Evolutionary conservation across 352 stramenopile genomes (phyloP), one percentile per base, ranked within the genome.

Genomic region (Thalassiosira ordinaria): DNA sequence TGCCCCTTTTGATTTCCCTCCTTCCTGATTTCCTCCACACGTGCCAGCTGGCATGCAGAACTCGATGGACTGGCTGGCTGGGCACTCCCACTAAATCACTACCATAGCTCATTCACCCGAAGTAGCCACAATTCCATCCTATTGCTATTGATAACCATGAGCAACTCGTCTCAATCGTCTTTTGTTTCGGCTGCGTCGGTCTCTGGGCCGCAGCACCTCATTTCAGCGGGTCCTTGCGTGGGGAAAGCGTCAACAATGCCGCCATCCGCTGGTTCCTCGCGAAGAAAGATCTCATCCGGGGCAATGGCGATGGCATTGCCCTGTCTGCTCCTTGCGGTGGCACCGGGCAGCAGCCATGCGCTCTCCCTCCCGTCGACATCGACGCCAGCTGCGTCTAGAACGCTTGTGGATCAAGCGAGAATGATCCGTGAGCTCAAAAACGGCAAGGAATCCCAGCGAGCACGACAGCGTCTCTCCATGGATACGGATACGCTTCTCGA

Each of bases 381-480:
- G 33, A 41, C 33, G 33, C 5, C 33, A 41, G 33, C 14, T 9
- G 7, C 24, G 4, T 56, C 61, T 6, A 44, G 29, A 33, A 51
- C 61, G 27, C 35, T 74, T 16, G 37, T 64, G 14, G 35, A 63
- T 26, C 35, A 55, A 18, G 51, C 53, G 7, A 61, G 52, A 16
- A 74, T 57, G 65, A 65, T 70, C 24, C 44, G 61, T 7, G 44
- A 70, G 18, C 44, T 60, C 11, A 47, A 59, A 55, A 33, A 37
- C 33, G 16, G 26, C 33, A 27, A 1, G 55, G 55, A 31, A 14
- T 26, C 18, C 29, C 16, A 5, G 1, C 31, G n/a, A n/a, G n/a
- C n/a, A 60, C 1, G 60, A 56, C 37, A 18, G 33, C 41, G 18
- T 39, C 33, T 27, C n/a, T 59, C 33, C 33, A 41, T 41, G 33